phyloP scores from a whole-genome alignment of 2,329 filamentous ascomycete genomes.

The Nemania serpens region DNA sequence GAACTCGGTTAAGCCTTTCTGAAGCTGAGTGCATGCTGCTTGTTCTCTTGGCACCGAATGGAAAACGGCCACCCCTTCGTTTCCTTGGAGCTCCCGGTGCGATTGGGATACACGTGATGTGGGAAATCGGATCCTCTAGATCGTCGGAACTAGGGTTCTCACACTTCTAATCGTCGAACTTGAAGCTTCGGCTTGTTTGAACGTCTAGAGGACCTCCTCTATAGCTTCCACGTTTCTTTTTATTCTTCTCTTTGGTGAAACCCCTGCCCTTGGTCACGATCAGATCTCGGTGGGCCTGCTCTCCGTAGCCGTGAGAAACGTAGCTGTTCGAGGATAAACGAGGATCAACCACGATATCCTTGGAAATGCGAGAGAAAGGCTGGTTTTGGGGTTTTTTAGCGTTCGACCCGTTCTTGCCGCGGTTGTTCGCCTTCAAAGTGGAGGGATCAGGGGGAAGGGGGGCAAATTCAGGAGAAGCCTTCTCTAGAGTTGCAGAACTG shows the following conservation, averaged over 20 bases:
- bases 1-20: constrained; percentile 7
- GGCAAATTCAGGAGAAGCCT: constrained; percentile 56
- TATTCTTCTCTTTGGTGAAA: constrained; percentile 99
- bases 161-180: constrained; percentile 81
- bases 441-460: constrained; percentile 60
- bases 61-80: not conserved
- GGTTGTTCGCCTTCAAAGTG: constrained; percentile 48
- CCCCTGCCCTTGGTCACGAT: constrained; percentile 93
- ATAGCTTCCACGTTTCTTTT: constrained; percentile 92
- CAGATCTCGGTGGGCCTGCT: constrained; percentile 84
- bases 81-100: constrained; percentile 17
- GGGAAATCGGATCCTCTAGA: not conserved
- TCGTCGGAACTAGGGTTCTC: constrained; percentile 21
- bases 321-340: constrained; percentile 80
- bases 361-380: constrained; percentile 79
- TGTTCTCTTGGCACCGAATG: not conserved
- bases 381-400: constrained; percentile 59
- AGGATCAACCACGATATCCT: constrained; percentile 69
- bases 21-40: not conserved
- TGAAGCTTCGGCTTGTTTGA: constrained; percentile 79
- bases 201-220: constrained; percentile 88
- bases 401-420: constrained; percentile 41
- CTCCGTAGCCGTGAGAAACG: constrained; percentile 83
- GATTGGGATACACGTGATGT: not conserved
- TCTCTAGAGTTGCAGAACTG: constrained; percentile 54